These are phyloP conservation scores for Xylaria sp. DNA, from an alignment of 2,329 filamentous ascomycete genomes.

Conservation along the genomic window DNA sequence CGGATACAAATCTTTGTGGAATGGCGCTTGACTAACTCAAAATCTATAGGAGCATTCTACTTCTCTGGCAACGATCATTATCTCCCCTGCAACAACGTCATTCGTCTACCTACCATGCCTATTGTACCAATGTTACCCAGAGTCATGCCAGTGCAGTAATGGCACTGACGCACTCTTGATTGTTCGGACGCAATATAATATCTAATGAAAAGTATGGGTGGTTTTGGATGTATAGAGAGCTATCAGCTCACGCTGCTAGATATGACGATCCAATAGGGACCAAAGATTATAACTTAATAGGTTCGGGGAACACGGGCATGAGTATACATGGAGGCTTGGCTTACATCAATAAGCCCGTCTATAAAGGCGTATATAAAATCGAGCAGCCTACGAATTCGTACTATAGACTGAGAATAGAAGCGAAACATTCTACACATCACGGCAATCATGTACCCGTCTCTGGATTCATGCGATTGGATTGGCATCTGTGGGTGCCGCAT, in stretches of 20 bases:
- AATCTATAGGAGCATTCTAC: slow-evolving; percentile 31
- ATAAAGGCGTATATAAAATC: slow-evolving; percentile 6
- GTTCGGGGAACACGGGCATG: slow-evolving; percentile 3
- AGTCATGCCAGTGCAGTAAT: slow-evolving; percentile 28
- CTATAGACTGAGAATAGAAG: slow-evolving; percentile 20
- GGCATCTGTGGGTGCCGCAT: neutral
- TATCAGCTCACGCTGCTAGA: slow-evolving; percentile 1
- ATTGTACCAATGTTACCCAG: slow-evolving; percentile 14
- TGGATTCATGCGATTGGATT: slow-evolving; percentile 21
- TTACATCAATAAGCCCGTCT: slow-evolving; percentile 3
- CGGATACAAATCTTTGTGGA: slow-evolving; percentile 7
- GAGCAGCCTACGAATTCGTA: neutral
- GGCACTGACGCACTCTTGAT: neutral
- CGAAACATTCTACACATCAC: slow-evolving; percentile 25
- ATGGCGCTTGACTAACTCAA: slow-evolving; percentile 18
- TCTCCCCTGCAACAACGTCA: slow-evolving; percentile 33
- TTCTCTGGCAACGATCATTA: slow-evolving; percentile 31
- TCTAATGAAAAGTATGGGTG: neutral
- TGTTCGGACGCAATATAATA: neutral
- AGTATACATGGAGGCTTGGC: neutral
- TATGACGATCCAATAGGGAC: slow-evolving; percentile 1
- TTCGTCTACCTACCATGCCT: slow-evolving; percentile 22
- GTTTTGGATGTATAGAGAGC: slow-evolving; percentile 10
- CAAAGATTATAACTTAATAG: slow-evolving; percentile 11
- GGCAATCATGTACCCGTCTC: slow-evolving; percentile 21